Base-by-base conservation (phyloP, 2,329 filamentous ascomycete species). In the Cercospora berteroae region DNA sequence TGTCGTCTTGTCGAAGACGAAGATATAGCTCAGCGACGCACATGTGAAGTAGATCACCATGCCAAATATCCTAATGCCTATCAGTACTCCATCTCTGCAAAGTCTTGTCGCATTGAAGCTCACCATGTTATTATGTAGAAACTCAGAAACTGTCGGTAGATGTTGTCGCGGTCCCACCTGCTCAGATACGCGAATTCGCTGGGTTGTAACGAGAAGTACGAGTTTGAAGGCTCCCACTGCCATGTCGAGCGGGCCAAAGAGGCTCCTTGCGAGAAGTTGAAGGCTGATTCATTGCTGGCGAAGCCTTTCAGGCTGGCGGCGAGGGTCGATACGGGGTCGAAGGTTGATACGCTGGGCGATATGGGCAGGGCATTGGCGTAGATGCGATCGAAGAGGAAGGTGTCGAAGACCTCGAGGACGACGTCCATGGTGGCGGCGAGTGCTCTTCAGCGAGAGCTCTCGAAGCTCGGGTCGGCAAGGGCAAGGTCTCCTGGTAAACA, bases 1-100 rank as follows among this genome's bases (percentile, higher is more conserved):
- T 55, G 92, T 95, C 50, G 88, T 86, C 81, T 97, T 95, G 81
- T 97, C 94, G 82, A 97, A 97, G 77, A 97, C 85, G 81, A 97
- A 90, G 76, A 90, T 75, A 81, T 96, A 98, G 16, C 93, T 97
- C 18, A 96, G 84, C 5, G 89, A 85, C 4, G 94, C 91, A 77
- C 92, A 93, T 71, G 92, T 75, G 79, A 94, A 97, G 85, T 97
- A 98, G 65, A 95, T 84, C 57, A 93, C 71, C 36, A 94, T 80
- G 64, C 94, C 94, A 75, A 96, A 96, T 73, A 97, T 79, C 90
- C 94, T 97, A 75, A 36, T 20, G n/a, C n/a, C 12, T 12, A 39
- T 69, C 42, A 66, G 60, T 18, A 10, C 3, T 33, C 33, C 6
- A 3, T 50, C 55, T 8, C 13, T 56, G 18, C 18, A 33, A 4